Evolutionary conservation across 805 yeast genomes (phyloP), one percentile per base, ranked within the genome.

Genomic region (Starmerella etchellsii): DNA sequence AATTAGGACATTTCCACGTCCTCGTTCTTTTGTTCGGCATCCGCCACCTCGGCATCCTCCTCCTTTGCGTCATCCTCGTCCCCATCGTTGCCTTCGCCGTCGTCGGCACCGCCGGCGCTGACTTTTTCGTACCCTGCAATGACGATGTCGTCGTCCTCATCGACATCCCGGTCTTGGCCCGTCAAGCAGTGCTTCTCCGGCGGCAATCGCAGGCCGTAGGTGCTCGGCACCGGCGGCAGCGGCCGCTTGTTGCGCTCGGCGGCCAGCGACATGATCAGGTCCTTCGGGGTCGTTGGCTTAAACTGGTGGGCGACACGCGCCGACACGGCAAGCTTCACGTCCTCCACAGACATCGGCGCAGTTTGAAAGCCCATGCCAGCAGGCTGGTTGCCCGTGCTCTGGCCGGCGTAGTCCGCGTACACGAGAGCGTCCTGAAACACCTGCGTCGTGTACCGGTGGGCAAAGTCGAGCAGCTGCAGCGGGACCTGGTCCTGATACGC

Each of bases 101-200:
- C 24, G 3, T 13, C 38, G 3, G 18, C 30, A 11, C n/a, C 42
- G 3, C 23, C 42, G 26, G 16, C 13, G 23, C 37, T 39, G 21
- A 50, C 32, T 14, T 35, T 39, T 44, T 50, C 54, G 39, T 50
- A 50, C 8, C 57, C 54, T 1, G 54, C 45, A 15, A 52, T 43
- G 4, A 44, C 39, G 15, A 52, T 40, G 32, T 52, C 57, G 22
- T 48, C 53, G 13, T 71, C 76, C 42, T 72, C 77, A 28, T 71
- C 75, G 31, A 73, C 51, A 40, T 73, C 78, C 78, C 87, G 81
- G 47, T 81, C 85, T 47, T 70, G 71, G 1, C 82, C 91, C 0
- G 95, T 85, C 40, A 87, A 65, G 63, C 97, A 87, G 63, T 84
- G 87, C 71, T 87, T 91, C 65, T 91, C 99, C 4, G 98, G 97